A percentile compares a stretch with the other conserved stretches of the same genome.
phyloP scores from a whole-genome alignment of 768 basidiomycete species.

The Suillus discolor region DNA sequence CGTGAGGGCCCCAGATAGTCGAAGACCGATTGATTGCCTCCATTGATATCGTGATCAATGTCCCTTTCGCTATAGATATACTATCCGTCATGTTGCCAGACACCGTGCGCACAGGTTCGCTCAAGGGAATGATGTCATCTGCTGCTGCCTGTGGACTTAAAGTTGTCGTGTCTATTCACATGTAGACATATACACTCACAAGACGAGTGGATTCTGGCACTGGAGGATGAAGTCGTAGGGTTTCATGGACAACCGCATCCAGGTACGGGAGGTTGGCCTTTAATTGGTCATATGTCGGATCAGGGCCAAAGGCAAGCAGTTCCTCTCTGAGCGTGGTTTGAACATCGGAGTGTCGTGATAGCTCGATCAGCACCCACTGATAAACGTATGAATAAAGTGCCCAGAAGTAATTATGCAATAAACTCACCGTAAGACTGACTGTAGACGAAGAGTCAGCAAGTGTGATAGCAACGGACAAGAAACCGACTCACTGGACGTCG shows the following conservation, averaged over 20 bases:
- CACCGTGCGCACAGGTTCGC: not conserved
- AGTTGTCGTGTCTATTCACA: not conserved
- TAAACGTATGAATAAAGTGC: not conserved
- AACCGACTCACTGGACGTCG: not conserved
- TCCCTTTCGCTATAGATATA: not conserved
- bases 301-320: not conserved
- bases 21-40: not conserved
- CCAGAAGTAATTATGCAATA: not conserved
- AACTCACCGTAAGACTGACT: not conserved
- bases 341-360: not conserved
- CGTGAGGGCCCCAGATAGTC: not conserved
- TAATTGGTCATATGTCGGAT: not conserved
- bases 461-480: not conserved
- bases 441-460: not conserved
- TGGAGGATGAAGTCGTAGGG: not conserved
- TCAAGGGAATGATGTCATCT: not conserved
- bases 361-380: not conserved
- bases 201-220: not conserved
- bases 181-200: not conserved
- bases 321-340: not conserved
- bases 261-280: not conserved
- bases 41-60: not conserved
- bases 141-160: not conserved
- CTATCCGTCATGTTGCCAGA: not conserved
- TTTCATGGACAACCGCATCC: not conserved